Conservation (phyloP, 129 eudicot genomes). For the Pseudognaphalium luteoalbum region DNA sequence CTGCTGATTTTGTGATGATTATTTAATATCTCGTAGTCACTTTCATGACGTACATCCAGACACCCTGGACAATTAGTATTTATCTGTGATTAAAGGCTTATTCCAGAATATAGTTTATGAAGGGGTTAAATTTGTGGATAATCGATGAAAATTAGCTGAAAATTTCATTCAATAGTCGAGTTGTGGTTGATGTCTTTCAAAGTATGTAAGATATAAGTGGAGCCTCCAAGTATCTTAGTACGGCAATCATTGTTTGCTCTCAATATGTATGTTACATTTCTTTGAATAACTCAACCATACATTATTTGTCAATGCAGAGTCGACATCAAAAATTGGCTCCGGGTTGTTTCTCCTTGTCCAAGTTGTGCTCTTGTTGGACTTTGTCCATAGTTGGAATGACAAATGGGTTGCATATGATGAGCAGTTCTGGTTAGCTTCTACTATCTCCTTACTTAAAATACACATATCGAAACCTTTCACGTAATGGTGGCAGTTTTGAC, state of each 20-base stretch:
- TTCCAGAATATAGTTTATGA: not conserved
- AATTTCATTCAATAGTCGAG: not conserved
- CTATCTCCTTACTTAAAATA: not conserved
- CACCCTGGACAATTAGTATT: not conserved
- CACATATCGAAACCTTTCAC: not conserved
- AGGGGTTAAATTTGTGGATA: not conserved
- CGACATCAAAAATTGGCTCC: conserved; percentile 84
- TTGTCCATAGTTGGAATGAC: conserved; percentile 98
- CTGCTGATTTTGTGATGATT: not conserved
- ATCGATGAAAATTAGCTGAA: not conserved
- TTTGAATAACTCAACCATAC: conserved; percentile 18
- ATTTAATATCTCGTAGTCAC: not conserved
- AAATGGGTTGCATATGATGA: conserved; percentile 98
- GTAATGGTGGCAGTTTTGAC: not conserved
- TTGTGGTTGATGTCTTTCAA: not conserved
- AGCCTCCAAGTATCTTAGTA: conserved; percentile 9
- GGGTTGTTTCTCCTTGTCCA: conserved; percentile 94
- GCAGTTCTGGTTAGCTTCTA: conserved; percentile 72
- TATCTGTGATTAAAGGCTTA: not conserved
- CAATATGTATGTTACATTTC: not conserved
- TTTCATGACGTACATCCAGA: not conserved
- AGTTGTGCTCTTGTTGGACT: conserved; percentile 94
- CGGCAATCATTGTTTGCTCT: conserved; percentile 15
- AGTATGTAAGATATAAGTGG: not conserved
- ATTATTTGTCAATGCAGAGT: conserved; percentile 55